Evolutionary conservation across 768 basidiomycete genomes (phyloP).

Genomic region (Podaxis carcinomalis): DNA sequence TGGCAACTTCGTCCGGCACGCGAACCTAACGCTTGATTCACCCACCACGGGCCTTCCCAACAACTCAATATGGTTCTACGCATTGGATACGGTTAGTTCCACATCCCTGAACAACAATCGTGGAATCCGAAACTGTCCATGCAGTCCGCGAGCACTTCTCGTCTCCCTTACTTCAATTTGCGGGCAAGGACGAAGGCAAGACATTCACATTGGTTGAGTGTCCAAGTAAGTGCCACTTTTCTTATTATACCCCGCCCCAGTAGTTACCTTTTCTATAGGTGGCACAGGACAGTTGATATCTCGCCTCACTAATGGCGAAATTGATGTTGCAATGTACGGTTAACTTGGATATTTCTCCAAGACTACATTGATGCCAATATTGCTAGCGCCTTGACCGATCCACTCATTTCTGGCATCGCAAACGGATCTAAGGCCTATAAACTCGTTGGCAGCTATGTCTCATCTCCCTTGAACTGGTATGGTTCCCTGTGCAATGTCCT

Average conservation of each 20-base stretch:
- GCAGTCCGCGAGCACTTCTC: constrained; percentile 88
- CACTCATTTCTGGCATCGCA: constrained; percentile 88
- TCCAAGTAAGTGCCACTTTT: constrained; percentile 52
- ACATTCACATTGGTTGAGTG: constrained; percentile 87
- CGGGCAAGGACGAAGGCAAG: constrained; percentile 58
- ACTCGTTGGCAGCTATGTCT: constrained; percentile 89
- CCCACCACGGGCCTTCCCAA: not conserved
- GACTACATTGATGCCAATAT: not conserved
- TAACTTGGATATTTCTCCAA: too few relatives aligned
- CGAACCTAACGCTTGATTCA: not conserved
- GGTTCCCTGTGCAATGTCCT: constrained; percentile 9
- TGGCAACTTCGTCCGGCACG: not conserved
- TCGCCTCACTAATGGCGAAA: constrained; percentile 67
- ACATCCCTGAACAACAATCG: not conserved
- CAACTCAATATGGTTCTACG: constrained; percentile 28
- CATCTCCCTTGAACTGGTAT: constrained; percentile 84
- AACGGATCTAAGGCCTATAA: constrained; percentile 87
- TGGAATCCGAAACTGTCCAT: not conserved
- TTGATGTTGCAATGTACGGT: constrained; percentile 75
- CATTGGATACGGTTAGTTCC: constrained; percentile 41
- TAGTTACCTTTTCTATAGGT: constrained; percentile 36
- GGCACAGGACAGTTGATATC: constrained; percentile 84
- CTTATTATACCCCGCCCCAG: constrained; percentile 10
- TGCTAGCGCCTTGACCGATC: constrained; percentile 76
- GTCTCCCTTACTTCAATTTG: constrained; percentile 85